A percentile compares a stretch with the other conserved stretches of the same genome.
phyloP scores from a whole-genome alignment of 2,329 filamentous ascomycete genomes.

The Calonectria fujianensis region DNA sequence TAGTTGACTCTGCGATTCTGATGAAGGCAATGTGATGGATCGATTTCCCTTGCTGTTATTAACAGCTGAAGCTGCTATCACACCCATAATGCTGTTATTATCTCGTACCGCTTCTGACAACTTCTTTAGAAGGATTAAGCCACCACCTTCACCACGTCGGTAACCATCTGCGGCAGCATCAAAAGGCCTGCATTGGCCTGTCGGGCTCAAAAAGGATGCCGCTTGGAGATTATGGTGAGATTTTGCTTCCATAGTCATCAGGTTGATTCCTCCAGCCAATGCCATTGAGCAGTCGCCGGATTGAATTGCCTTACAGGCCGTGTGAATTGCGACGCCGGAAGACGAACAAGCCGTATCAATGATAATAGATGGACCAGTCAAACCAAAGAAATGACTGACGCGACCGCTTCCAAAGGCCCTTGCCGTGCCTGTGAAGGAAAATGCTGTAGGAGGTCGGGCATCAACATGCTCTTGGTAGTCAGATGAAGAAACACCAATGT shows the following conservation, averaged over 20 bases:
- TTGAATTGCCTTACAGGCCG: constrained; percentile 1
- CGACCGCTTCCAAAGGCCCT: constrained; percentile 1
- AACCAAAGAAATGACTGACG: background rate
- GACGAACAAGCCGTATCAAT: constrained; percentile 10
- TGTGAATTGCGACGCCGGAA: constrained; percentile 3
- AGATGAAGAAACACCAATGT: background rate
- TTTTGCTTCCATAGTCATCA: background rate
- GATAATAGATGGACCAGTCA: background rate
- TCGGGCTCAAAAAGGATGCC: background rate
- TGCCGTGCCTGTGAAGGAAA: background rate
- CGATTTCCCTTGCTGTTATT: constrained; percentile 6
- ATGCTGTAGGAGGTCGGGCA: background rate
- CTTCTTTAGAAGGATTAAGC: background rate
- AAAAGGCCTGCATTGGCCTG: background rate
- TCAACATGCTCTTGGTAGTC: constrained; percentile 1
- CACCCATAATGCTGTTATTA: background rate
- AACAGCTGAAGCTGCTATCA: background rate
- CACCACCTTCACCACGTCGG: constrained; percentile 1
- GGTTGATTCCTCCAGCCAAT: background rate
- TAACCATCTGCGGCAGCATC: constrained; percentile 7
- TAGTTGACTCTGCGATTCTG: background rate
- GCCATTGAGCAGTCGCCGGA: background rate
- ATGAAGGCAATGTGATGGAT: background rate
- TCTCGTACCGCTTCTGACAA: background rate
- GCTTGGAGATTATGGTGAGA: background rate